Evolutionary conservation across 192 early-diverging fungal genomes (phyloP), one percentile per base, ranked within the genome.

Genomic region (Entomortierella lignicola): DNA sequence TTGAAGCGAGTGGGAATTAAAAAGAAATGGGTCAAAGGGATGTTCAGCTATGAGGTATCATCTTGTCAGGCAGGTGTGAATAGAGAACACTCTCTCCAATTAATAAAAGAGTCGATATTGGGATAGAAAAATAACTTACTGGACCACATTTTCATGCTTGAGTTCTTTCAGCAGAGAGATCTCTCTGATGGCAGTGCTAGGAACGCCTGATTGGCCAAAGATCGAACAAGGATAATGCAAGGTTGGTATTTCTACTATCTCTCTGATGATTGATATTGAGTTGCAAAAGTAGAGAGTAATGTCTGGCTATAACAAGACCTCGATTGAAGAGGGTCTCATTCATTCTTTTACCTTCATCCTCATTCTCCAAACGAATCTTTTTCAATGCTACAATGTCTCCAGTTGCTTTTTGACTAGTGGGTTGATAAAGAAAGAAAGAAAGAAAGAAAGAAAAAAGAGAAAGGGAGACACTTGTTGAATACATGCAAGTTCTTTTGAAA

Each of bases 131-230:
- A n/a, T 27, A 27, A 86, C 87, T 80, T 87, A 93, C 92, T 86
- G 80, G 52, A 95, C 85, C 69, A 95, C 86, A 84, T 92, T 87
- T 15, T 84, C 82, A 69, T 93, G 92, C 48, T 89, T 81, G 26
- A 92, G 82, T 77, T 94, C 93, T 69, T 91, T 89, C 10, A 95
- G 83, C 41, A 95, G 63, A 12, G 93, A 91, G 43, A 95, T 92
- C 81, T 95, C 93, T 61, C 93, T 66, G 34, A 95, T 89, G 42
- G 92, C 87, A 1, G 91, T 92, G 0, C 87, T 90, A 1, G 92
- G 90, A 20, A 94, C 86, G 29, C 90, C 91, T 61, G 89, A 85
- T 72, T 23, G 25, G 30, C 10, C 44, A 47, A 47, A 81, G 68
- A 55, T 89, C 81, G 17, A 88, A 48, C 4, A 26, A 60, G 13